phyloP scores from a whole-genome alignment of 106 monocot species.

The Acanthochlamys bracteata region DNA sequence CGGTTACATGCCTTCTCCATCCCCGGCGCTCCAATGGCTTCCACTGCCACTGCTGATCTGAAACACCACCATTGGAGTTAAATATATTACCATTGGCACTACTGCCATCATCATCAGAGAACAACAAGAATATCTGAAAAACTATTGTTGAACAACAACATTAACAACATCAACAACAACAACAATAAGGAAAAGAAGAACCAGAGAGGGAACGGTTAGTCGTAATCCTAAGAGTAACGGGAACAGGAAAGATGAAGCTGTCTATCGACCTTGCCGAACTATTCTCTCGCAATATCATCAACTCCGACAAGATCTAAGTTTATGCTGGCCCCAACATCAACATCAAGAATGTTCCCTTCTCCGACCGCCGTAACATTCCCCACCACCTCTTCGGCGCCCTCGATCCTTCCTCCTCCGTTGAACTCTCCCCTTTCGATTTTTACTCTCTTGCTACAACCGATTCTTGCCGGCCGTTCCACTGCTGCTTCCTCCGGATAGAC shows the following conservation, averaged over 20 bases:
- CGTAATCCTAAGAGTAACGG: constrained; percentile 28
- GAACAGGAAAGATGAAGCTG: constrained; percentile 29
- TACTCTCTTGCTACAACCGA: constrained; percentile 11
- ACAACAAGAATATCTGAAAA: no score
- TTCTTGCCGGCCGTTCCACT: constrained; percentile 16
- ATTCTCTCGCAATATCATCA: constrained; percentile 23
- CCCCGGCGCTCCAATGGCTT: no score
- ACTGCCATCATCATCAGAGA: no score
- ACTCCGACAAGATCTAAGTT: constrained; percentile 47
- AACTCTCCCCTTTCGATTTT: constrained; percentile 12
- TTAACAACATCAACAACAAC: no score
- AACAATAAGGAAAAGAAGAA: no score
- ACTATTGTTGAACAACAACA: no score
- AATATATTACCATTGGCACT: no score
- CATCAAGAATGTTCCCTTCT: constrained; percentile 26
- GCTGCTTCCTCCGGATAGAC: constrained; percentile 52
- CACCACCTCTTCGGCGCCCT: constrained; percentile 28
- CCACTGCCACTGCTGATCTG: no score
- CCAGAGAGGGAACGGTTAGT: constrained; percentile 13
- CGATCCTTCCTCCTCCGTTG: constrained; percentile 14
- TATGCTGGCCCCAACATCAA: constrained; percentile 36
- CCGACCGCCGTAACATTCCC: constrained; percentile 13
- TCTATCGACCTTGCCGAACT: constrained; percentile 21
- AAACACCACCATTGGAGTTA: no score
- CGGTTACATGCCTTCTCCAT: no score